Conservation (phyloP, 805 yeast species). For the Yamadazyma olivae region DNA sequence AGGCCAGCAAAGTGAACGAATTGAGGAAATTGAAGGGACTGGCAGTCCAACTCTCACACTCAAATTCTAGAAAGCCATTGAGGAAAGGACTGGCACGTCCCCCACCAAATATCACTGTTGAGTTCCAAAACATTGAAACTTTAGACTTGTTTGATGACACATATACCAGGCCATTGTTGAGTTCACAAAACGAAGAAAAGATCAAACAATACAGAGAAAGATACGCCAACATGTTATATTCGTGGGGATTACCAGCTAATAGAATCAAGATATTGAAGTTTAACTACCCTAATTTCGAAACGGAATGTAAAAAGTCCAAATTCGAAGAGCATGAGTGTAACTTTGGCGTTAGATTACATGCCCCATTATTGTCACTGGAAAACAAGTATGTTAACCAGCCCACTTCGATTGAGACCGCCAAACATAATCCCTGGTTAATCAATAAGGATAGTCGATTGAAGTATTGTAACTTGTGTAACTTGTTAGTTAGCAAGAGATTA, state of each 20-base stretch:
- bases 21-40: conserved; percentile 1
- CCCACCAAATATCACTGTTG: conserved; percentile 38
- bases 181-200: conserved; percentile 32
- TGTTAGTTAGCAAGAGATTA: conserved; percentile 56
- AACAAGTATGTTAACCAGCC: conserved; percentile 20
- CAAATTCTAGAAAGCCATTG: background rate
- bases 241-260: conserved; percentile 83
- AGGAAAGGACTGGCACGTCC: conserved; percentile 18
- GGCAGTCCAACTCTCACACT: background rate
- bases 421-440: conserved; percentile 31
- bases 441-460: conserved; percentile 22
- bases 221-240: conserved; percentile 72
- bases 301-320: conserved; percentile 4
- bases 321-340: conserved; percentile 32
- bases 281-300: conserved; percentile 40
- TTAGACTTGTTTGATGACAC: conserved; percentile 45
- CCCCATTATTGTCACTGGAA: conserved; percentile 6
- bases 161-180: conserved; percentile 39
- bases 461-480: conserved; percentile 65
- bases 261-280: conserved; percentile 75
- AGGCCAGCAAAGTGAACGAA: background rate
- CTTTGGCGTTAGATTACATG: conserved; percentile 26
- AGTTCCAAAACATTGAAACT: conserved; percentile 43
- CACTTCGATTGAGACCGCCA: conserved; percentile 21
- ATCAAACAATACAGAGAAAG: conserved; percentile 51